Base-by-base conservation (phyloP, 805 yeast genomes). In the Aciculoconidium aculeatum region DNA sequence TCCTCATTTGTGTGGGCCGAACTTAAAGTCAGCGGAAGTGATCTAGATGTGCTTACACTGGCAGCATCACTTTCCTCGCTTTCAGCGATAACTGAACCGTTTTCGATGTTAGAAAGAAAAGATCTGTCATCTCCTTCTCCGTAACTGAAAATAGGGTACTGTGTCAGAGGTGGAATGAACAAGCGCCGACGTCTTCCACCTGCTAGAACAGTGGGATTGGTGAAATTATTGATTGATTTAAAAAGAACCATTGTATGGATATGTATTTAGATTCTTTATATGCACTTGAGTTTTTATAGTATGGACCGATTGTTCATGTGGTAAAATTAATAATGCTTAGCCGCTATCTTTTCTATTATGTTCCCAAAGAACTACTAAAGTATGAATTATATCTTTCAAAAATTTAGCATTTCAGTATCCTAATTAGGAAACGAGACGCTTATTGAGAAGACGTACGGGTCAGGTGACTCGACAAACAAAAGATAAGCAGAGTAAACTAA, bases 91-190 rank as follows among this genome's bases (percentile, higher is more conserved):
- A 49, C 55, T 11, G 63, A 55, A 4, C 61, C 55, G 11, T 52
- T 48, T 33, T 61, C 66, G 17, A 58, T 58, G 11, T 55, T 41
- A 10, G 67, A 61, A n/a, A 65, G 41, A 34, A 65, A 65, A 6
- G 67, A 60, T 17, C 70, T 41, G 43, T 64, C 69, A 16, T 61
- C 67, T 3, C 64, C 69, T 4, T 48, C 60, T 5, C 70, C 70
- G 39, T 62, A 63, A 29, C 49, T 48, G 40, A 65, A 65, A 15
- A 65, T 41, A 4, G 70, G 70, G 27, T 44, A 46, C 24, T 63
- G 57, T 5, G 70, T 65, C 5, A 67, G 58, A 2, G 70, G 70
- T 3, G 70, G 70, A 11, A 65, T 61, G 41, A 49, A 64, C 12
- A 65, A 45, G 23, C 65, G 43, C 34, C 70, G 44, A 33, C 69